These are phyloP conservation scores for Infundibulicybe gibba DNA, from an alignment of 768 basidiomycete species.

Conservation along the genomic window DNA sequence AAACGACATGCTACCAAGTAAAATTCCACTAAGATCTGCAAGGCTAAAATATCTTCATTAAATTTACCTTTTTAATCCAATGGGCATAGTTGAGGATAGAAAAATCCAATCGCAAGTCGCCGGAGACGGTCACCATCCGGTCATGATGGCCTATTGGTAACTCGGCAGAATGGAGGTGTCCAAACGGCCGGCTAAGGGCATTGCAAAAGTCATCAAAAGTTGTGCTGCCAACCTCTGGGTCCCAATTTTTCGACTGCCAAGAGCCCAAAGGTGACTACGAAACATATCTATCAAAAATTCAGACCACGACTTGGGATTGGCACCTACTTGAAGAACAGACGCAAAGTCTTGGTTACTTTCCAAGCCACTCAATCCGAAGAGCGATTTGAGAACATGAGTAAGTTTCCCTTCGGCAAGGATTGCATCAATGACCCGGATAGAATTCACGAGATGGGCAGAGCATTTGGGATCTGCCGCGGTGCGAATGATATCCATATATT, in stretches of 20 bases:
- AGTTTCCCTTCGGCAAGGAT: conserved; percentile 48
- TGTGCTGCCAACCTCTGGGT: conserved; percentile 61
- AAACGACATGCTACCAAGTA: conserved; percentile 43
- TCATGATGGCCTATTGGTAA: conserved; percentile 46
- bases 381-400: conserved; percentile 53
- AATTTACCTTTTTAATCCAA: conserved; percentile 67
- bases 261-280: conserved; percentile 53
- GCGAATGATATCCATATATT: conserved; percentile 85
- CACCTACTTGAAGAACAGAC: conserved; percentile 56
- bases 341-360: conserved; percentile 78
- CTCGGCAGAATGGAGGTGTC: conserved; percentile 23
- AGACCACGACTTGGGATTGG: conserved; percentile 14
- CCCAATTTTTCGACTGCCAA: conserved; percentile 91
- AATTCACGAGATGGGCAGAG: conserved; percentile 50
- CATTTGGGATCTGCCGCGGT: conserved; percentile 63
- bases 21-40: background rate
- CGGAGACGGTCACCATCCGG: conserved; percentile 43
- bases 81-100: conserved; percentile 69
- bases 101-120: conserved; percentile 49
- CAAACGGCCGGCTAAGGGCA: conserved; percentile 43
- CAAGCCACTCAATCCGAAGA: conserved; percentile 73
- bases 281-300: background rate
- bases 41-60: background rate
- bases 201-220: conserved; percentile 69
- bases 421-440: conserved; percentile 58